Conservation (phyloP, 2,329 filamentous ascomycete genomes). For the Verticillium dahliae region DNA sequence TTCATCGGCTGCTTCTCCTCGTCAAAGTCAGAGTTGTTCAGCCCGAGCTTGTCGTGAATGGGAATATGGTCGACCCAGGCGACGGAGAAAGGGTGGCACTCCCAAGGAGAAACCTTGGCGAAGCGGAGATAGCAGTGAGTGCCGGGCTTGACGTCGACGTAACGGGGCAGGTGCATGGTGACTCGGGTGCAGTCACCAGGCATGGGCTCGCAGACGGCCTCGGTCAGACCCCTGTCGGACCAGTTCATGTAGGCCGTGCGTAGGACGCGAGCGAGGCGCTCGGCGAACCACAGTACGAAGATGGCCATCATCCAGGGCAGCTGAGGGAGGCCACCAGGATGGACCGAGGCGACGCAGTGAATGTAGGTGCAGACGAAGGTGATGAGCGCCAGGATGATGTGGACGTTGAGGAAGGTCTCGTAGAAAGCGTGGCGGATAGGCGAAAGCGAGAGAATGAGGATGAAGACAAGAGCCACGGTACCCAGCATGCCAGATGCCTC, state of each 20-base stretch:
- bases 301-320: constrained; percentile 69
- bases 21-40: constrained; percentile 15
- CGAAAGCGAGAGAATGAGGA: constrained; percentile 67
- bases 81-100: constrained; percentile 72
- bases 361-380: constrained; percentile 68
- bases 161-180: constrained; percentile 62
- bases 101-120: constrained; percentile 58
- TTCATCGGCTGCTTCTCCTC: constrained; percentile 30
- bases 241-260: constrained; percentile 63
- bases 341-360: constrained; percentile 62
- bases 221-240: constrained; percentile 51
- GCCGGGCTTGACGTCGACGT: constrained; percentile 60
- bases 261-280: constrained; percentile 58
- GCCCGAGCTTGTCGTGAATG: constrained; percentile 28
- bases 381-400: constrained; percentile 68
- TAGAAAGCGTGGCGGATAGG: constrained; percentile 91
- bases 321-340: constrained; percentile 63
- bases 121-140: constrained; percentile 73
- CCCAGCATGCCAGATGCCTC: constrained; percentile 59
- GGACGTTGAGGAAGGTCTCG: constrained; percentile 86
- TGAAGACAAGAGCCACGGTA: constrained; percentile 52
- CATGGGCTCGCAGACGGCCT: constrained; percentile 60
- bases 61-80: constrained; percentile 61
- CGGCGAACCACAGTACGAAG: constrained; percentile 69
- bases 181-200: constrained; percentile 65